A percentile compares a stretch with the other conserved stretches of the same genome.
Conservation (phyloP, 306 rosid species). For the Gastrolobium bilobum region DNA sequence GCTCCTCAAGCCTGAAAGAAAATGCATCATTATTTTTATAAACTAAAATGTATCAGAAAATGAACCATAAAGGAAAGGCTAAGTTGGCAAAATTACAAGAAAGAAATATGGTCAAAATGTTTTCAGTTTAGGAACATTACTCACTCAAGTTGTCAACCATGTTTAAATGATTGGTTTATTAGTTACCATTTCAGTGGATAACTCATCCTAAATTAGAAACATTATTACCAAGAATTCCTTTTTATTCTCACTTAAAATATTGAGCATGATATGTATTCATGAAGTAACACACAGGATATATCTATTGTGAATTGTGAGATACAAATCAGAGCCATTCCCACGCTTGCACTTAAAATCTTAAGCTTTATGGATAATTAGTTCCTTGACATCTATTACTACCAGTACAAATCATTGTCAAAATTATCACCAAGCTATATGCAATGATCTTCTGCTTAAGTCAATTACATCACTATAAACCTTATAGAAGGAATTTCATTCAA, state of each 20-base stretch:
- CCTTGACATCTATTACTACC: too few species aligned
- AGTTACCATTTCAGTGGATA: not conserved
- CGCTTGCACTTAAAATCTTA: not conserved
- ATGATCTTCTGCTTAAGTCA: not conserved
- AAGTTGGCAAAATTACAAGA: not conserved
- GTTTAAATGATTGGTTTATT: not conserved
- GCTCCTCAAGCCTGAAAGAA: slow-evolving; percentile 97
- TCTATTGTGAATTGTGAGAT: not conserved
- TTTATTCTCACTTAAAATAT: not conserved
- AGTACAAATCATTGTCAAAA: not conserved
- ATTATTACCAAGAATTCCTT: not conserved
- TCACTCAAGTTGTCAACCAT: not conserved
- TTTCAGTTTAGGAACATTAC: not conserved
- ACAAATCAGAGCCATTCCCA: not conserved
- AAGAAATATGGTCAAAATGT: not conserved
- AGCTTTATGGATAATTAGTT: not conserved
- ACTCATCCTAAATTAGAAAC: not conserved
- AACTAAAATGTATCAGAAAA: not conserved
- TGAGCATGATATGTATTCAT: not conserved
- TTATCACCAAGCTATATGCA: not conserved
- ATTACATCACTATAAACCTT: not conserved
- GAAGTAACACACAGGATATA: not conserved
- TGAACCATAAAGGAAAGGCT: not conserved
- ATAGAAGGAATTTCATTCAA: too few species aligned
- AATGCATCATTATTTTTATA: slow-evolving; percentile 32